A percentile compares a stretch with the other conserved stretches of the same genome.
phyloP scores from a whole-genome alignment of 2,329 filamentous ascomycete species.

The Blumeria hordei region DNA sequence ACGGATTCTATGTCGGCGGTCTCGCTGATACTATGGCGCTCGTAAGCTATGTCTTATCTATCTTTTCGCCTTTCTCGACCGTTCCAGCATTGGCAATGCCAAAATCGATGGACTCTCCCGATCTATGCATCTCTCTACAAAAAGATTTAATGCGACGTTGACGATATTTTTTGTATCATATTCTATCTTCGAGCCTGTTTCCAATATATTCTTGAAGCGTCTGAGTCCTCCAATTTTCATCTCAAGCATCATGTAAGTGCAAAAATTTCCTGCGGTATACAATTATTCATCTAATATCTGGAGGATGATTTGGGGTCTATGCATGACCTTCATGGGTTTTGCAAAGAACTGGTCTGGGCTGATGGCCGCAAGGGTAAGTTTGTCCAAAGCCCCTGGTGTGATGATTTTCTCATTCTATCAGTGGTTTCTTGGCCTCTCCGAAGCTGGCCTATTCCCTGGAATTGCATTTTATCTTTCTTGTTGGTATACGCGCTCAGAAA shows the following conservation, averaged over 20 bases:
- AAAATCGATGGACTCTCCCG: slow-evolving; percentile 34
- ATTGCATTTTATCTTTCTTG: slow-evolving; percentile 63
- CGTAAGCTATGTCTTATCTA: slow-evolving; percentile 44
- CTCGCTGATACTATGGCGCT: background rate
- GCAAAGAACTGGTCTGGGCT: slow-evolving; percentile 13
- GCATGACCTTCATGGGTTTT: slow-evolving; percentile 30
- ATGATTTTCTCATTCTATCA: background rate
- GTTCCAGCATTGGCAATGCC: slow-evolving; percentile 61
- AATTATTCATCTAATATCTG: background rate
- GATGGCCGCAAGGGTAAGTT: slow-evolving; percentile 12
- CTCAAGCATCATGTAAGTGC: slow-evolving; percentile 49
- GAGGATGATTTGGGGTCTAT: slow-evolving; percentile 38
- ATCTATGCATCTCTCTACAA: slow-evolving; percentile 34
- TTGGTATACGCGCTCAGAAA: slow-evolving; percentile 62
- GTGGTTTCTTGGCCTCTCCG: slow-evolving; percentile 45
- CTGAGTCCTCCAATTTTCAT: slow-evolving; percentile 58
- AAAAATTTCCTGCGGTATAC: slow-evolving; percentile 18
- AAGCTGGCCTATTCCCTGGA: slow-evolving; percentile 54
- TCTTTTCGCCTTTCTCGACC: slow-evolving; percentile 47
- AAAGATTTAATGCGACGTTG: slow-evolving; percentile 49
- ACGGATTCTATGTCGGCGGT: no score
- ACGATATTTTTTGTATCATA: slow-evolving; percentile 81
- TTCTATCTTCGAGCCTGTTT: slow-evolving; percentile 51
- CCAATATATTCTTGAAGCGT: slow-evolving; percentile 48
- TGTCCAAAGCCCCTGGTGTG: background rate